Evolutionary conservation across 2,329 filamentous ascomycete genomes (phyloP), one percentile per base, ranked within the genome.

Genomic region (Nigrograna mackinnonii): DNA sequence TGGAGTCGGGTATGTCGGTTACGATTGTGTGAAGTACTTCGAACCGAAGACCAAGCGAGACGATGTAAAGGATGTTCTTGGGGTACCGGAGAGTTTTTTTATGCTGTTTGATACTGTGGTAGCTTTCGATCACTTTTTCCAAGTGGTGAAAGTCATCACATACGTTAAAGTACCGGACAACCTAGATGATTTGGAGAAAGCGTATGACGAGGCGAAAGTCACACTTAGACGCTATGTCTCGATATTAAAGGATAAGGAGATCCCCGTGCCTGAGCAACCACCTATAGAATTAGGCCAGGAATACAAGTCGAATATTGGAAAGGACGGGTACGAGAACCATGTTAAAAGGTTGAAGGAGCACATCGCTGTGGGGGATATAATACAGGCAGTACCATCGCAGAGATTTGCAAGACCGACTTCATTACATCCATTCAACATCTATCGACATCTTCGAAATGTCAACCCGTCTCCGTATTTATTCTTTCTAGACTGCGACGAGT

Each of bases 401-500:
- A 84, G 94, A 39, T 89, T 97, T 64, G 86, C 91, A 6, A 83
- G 92, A 20, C 91, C 91, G 12, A 99, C 94, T 3, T 84, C 83
- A 42, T 77, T 99, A 32, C 94, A 99, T 69, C 92, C 94, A 0
- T 99, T 97, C 79, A 99, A 97, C 76, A 89, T 99, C 60, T 99
- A 97, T 78, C 85, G 92, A 41, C 90, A 96, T 67, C 80, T 99
- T 26, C 89, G 94, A 49, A 96, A 90, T n/a, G 89, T 97, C 62
- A 99, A 99, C 67, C 94, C 94, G 0, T 96, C 91, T 6, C 94
- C 94, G 0, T 99, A 99, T 71, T 83, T 99, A 24, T 99, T 99
- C 77, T 99, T 91, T 72, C 83, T 99, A 48, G 85, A 94, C 68
- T 97, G 92, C 72, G 80, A 82, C 46, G 87, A 89, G 62, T 97